Base-by-base conservation (phyloP, 1,139 yeast species). In the Spathaspora sp. region DNA sequence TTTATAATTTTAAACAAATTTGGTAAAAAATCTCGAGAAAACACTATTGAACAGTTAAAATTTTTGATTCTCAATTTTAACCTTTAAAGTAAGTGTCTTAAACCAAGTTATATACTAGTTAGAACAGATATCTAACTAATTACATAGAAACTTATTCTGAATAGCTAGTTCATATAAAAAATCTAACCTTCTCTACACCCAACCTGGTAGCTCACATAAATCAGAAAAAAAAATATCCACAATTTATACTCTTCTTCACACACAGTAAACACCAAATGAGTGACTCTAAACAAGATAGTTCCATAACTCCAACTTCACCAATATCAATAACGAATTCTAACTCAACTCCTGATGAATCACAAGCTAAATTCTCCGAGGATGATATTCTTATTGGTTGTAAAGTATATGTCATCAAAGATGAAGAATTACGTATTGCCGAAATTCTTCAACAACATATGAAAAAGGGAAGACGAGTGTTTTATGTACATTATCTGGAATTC, bases 401-500 rank as follows among this genome's bases (percentile, higher is more conserved):
- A 63, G 85, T 89, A 16, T 86, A 76, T 66, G 96, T 87, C 2
- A 74, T 75, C 49, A 90, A 93, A 60, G 97, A 90, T 58, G 89
- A 83, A 24, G 90, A 86, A 52, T 78, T 76, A 51, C 74, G 97
- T 49, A 64, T 84, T 39, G 97, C 98, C 0, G 99, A 93, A 61
- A 81, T 93, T 38, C 72, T 95, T 43, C 91, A 93, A 34, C 78
- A 82, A 44, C 91, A 88, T 54, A 66, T 78, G 43, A 81, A 89
- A 57, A 86, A 89, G 62, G 90, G 93, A 6, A 80, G 86, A 48
- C 80, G 83, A 34, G 89, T 81, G 51, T 91, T 85, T 64, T 93
- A 95, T 64, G 97, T 93, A 24, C 99, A 93, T 66, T 93, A 90
- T 66, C 89, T 84, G 48, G 97, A 91, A 57, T 93, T 86, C 72